Conservation (phyloP, 164 flowering plant genomes). For the Saururus chinensis region DNA sequence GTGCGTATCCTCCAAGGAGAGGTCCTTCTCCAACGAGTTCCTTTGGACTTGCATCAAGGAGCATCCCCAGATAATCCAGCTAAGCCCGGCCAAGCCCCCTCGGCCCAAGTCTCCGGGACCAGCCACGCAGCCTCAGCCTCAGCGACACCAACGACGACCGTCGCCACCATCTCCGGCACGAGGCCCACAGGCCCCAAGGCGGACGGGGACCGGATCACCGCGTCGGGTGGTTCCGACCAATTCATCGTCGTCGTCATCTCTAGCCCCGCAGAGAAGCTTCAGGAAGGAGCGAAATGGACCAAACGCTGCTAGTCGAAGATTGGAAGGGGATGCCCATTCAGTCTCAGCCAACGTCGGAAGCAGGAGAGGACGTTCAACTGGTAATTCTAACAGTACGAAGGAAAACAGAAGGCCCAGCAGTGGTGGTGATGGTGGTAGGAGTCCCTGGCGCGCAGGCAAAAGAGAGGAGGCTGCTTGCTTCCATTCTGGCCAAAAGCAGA, state of each 20-base stretch:
- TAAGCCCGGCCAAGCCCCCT: not conserved
- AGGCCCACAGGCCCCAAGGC: not conserved
- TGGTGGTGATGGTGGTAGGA: not conserved
- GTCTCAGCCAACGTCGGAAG: not conserved
- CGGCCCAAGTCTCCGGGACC: too few relatives aligned
- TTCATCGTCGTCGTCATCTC: not conserved
- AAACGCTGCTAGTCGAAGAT: not conserved
- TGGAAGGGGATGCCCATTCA: not conserved
- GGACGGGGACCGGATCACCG: not conserved
- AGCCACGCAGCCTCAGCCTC: too few relatives aligned
- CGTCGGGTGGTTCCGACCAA: not conserved
- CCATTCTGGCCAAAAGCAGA: not conserved
- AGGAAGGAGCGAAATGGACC: not conserved
- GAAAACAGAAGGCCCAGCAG: not conserved
- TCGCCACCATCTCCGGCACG: not conserved
- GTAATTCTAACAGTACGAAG: not conserved
- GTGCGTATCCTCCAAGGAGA: not conserved
- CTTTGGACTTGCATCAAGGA: not conserved
- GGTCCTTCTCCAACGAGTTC: conserved; percentile 2
- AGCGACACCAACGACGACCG: not conserved
- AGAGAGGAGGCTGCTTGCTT: not conserved
- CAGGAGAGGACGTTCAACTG: not conserved
- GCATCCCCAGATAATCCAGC: not conserved
- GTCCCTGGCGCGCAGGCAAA: not conserved
- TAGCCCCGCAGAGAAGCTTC: not conserved